Evolutionary conservation across 2,329 filamentous ascomycete species (phyloP).

Genomic region (Hypoxylon sp.): DNA sequence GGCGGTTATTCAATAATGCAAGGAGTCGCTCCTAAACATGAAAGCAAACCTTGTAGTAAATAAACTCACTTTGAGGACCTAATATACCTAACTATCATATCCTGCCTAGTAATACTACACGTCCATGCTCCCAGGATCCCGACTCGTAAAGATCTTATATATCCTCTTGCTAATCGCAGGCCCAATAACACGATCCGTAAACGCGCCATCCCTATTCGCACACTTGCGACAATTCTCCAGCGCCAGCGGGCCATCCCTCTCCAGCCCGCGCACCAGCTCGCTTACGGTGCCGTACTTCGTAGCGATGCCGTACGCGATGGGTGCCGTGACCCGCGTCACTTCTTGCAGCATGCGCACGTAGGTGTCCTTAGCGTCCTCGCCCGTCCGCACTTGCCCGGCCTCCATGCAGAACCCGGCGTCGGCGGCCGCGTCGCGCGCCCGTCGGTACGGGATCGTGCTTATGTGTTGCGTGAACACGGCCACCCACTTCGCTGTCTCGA

Average conservation of each 20-base stretch:
- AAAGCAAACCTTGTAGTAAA: background rate
- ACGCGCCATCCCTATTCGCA: constrained; percentile 70
- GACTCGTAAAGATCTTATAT: constrained; percentile 72
- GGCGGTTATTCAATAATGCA: background rate
- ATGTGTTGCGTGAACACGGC: constrained; percentile 83
- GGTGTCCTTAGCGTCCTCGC: constrained; percentile 75
- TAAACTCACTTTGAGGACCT: constrained; percentile 4
- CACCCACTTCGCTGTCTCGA: constrained; percentile 82
- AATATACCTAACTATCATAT: background rate
- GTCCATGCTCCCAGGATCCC: constrained; percentile 70
- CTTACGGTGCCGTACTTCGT: constrained; percentile 71
- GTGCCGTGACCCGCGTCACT: constrained; percentile 78
- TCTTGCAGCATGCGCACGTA: constrained; percentile 84
- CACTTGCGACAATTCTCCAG: constrained; percentile 74
- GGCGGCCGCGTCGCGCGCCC: constrained; percentile 64
- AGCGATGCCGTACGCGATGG: constrained; percentile 79
- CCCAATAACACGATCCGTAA: constrained; percentile 70
- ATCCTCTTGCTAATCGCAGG: constrained; percentile 72
- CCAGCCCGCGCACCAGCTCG: constrained; percentile 72
- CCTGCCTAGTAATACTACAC: constrained; percentile 56
- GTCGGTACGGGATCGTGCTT: constrained; percentile 80
- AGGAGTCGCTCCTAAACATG: background rate
- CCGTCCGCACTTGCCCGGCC: constrained; percentile 79
- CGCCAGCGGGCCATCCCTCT: constrained; percentile 69
- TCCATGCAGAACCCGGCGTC: constrained; percentile 84